These are phyloP conservation scores for Candida chilensis DNA, from an alignment of 805 yeast species.

Conservation along the genomic window DNA sequence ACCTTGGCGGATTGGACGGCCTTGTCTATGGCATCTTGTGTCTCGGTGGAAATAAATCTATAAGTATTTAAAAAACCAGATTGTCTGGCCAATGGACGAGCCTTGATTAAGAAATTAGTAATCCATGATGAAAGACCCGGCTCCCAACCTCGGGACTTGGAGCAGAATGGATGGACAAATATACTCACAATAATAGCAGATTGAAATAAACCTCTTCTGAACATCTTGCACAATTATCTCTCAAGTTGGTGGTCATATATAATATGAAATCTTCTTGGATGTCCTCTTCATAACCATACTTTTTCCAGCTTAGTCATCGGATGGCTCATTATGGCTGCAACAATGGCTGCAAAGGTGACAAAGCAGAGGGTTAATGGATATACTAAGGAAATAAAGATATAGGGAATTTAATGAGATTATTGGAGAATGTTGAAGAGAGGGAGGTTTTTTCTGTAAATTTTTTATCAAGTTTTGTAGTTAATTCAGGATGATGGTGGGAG, in stretches of 20 bases:
- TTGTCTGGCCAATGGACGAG: slow-evolving; percentile 1
- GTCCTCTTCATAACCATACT: too few species aligned
- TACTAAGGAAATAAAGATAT: too few species aligned
- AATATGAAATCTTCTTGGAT: too few species aligned
- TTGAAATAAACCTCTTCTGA: slow-evolving; percentile 7
- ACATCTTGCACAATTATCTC: slow-evolving; percentile 6
- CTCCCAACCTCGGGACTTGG: not conserved
- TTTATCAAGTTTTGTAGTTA: too few species aligned
- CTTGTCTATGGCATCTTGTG: slow-evolving; percentile 72
- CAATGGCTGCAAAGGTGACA: too few species aligned
- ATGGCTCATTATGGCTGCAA: too few species aligned
- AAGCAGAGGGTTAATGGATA: too few species aligned
- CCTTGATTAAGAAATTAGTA: not conserved
- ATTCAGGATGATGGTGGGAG: too few species aligned
- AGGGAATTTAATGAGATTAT: too few species aligned
- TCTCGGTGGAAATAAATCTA: slow-evolving; percentile 66
- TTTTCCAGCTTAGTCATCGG: too few species aligned
- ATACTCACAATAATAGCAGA: slow-evolving; percentile 8
- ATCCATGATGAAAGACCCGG: not conserved
- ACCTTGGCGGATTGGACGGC: slow-evolving; percentile 90
- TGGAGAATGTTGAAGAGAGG: too few species aligned
- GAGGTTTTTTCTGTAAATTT: too few species aligned
- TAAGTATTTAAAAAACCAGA: not conserved
- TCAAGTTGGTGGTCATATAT: not conserved
- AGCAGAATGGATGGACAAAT: slow-evolving; percentile 1